Evolutionary conservation across 192 early-diverging fungal genomes (phyloP).

Genomic region (Coemansia sp.): DNA sequence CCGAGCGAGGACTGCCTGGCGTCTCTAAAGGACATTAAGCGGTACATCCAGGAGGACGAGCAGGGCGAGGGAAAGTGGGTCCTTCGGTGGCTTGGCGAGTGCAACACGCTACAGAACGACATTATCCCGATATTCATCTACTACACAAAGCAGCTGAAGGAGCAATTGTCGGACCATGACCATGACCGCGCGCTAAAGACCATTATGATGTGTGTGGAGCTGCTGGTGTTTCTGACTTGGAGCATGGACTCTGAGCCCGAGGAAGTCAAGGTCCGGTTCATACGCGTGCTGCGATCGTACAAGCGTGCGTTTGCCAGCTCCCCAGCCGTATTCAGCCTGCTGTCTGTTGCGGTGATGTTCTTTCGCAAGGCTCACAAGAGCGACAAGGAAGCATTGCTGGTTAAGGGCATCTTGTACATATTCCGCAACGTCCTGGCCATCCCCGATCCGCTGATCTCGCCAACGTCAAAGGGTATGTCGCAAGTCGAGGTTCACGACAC

Average conservation of each 20-base stretch:
- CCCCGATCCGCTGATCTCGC: conserved; percentile 64
- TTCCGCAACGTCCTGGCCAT: conserved; percentile 84
- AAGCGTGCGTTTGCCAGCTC: conserved; percentile 66
- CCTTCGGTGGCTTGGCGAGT: conserved; percentile 68
- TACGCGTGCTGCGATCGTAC: conserved; percentile 63
- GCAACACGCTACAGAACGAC: conserved; percentile 74
- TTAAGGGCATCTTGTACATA: conserved; percentile 64
- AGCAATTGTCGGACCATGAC: conserved; percentile 17
- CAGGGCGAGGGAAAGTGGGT: conserved; percentile 60
- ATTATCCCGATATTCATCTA: conserved; percentile 73
- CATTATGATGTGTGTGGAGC: conserved; percentile 62
- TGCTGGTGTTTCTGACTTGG: conserved; percentile 91
- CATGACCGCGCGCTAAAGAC: conserved; percentile 26
- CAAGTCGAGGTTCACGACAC: conserved; percentile 68
- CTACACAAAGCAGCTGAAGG: conserved; percentile 31
- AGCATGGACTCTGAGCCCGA: conserved; percentile 60
- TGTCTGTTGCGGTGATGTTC: conserved; percentile 35
- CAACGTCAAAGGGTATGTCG: conserved; percentile 56
- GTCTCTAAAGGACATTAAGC: conserved; percentile 87
- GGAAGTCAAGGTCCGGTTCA: conserved; percentile 45
- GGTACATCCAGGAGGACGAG: conserved; percentile 78
- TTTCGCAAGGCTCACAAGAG: conserved; percentile 18
- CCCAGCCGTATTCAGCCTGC: conserved; percentile 24
- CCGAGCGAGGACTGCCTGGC: conserved; percentile 81
- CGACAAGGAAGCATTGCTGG: conserved; percentile 37